Conservation (phyloP, 495 filamentous ascomycete genomes). For the Tuber melanosporum region DNA sequence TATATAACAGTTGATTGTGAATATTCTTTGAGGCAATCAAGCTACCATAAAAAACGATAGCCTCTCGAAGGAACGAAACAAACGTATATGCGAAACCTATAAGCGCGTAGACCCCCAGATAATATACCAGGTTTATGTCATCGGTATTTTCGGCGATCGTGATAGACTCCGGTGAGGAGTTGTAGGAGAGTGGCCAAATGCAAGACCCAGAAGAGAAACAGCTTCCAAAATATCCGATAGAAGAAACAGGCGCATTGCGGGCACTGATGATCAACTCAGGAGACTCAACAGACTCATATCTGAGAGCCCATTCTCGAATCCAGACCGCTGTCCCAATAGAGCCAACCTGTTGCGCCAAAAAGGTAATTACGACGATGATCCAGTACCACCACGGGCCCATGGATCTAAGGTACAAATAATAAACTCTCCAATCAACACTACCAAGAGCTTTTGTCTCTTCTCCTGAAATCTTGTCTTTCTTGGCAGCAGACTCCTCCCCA, state of each 20-base stretch:
- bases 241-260: slow-evolving; percentile 11
- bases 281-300: slow-evolving; percentile 27
- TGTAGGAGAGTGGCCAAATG: slow-evolving; percentile 37
- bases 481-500: slow-evolving; percentile 37
- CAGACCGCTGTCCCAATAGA: slow-evolving; percentile 83
- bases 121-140: slow-evolving; percentile 74
- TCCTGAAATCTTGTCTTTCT: slow-evolving; percentile 49
- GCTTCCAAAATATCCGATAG: slow-evolving; percentile 37
- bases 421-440: slow-evolving; percentile 76
- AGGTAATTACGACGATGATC: slow-evolving; percentile 64
- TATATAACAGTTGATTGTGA: slow-evolving; percentile 68
- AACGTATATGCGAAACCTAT: slow-evolving; percentile 67
- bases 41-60: slow-evolving; percentile 85
- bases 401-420: slow-evolving; percentile 71
- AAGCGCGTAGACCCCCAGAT: slow-evolving; percentile 72
- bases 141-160: slow-evolving; percentile 8
- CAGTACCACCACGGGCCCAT: slow-evolving; percentile 98
- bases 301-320: slow-evolving; percentile 73
- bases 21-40: slow-evolving; percentile 80
- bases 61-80: slow-evolving; percentile 71
- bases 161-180: slow-evolving; percentile 37
- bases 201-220: slow-evolving; percentile 44
- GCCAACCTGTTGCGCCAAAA: slow-evolving; percentile 72
- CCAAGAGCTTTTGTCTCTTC: slow-evolving; percentile 73
- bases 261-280: slow-evolving; percentile 25